Conservation (phyloP, 140 eudicot genomes). For the Ambrosia hybrid region DNA sequence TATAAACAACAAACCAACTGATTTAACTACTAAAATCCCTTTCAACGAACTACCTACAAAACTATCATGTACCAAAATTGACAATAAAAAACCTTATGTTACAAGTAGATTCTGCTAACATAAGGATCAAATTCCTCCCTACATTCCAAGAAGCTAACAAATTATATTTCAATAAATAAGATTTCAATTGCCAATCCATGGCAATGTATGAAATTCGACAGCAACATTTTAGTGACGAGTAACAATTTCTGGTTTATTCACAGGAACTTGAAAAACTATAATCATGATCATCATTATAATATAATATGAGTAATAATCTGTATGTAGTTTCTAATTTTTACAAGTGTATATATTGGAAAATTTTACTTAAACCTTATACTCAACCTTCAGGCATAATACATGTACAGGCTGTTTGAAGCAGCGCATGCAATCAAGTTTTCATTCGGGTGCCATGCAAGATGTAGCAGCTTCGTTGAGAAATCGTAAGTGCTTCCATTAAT, state of each 20-base stretch:
- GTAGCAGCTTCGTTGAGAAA: slow-evolving; percentile 1
- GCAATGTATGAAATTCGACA: neutral
- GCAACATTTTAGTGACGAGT: neutral
- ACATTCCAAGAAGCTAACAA: too few species aligned
- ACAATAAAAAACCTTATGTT: too few species aligned
- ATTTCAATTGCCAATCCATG: too few species aligned
- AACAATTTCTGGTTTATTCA: neutral
- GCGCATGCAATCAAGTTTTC: slow-evolving; percentile 5
- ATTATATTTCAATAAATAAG: too few species aligned
- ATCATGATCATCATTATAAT: neutral
- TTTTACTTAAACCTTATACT: neutral
- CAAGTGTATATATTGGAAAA: neutral
- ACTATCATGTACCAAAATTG: too few species aligned
- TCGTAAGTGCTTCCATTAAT: slow-evolving; percentile 7
- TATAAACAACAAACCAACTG: too few species aligned
- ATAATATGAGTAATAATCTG: neutral
- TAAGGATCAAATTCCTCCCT: too few species aligned
- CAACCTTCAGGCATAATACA: slow-evolving; percentile 13
- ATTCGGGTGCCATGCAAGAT: slow-evolving; percentile 8
- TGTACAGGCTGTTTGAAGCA: slow-evolving; percentile 17
- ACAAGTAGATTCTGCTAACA: too few species aligned
- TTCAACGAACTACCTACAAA: too few species aligned
- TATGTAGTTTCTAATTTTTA: neutral
- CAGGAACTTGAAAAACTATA: slow-evolving; percentile 5
- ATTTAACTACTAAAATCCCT: too few species aligned